phyloP scores from a whole-genome alignment of 768 basidiomycete species.

The Agaricus sinodeliciosus region DNA sequence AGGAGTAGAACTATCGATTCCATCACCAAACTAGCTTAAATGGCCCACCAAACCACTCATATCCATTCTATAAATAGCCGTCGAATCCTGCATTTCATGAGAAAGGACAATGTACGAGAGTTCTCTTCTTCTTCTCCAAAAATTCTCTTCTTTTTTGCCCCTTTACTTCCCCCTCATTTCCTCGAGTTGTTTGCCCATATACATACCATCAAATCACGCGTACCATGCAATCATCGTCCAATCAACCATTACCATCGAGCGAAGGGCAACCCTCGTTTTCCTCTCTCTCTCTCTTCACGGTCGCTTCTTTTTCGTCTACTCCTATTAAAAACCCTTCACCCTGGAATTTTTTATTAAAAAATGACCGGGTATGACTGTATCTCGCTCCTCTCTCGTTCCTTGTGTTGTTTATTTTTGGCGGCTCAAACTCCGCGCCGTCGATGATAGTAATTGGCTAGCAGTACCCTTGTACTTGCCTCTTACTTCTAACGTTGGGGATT shows the following conservation, averaged over 20 bases:
- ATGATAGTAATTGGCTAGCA: too few species aligned
- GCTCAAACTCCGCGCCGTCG: too few species aligned
- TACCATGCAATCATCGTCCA: background rate
- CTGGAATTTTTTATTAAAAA: slow-evolving; percentile 1
- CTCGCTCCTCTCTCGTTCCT: slow-evolving; percentile 3
- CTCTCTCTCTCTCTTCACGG: too few species aligned
- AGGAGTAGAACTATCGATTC: too few species aligned
- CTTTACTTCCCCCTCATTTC: background rate
- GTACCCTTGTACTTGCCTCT: too few species aligned
- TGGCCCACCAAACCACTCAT: background rate
- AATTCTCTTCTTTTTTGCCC: background rate
- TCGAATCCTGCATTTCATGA: background rate
- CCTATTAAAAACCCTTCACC: background rate
- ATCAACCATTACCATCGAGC: background rate
- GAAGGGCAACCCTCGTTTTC: background rate
- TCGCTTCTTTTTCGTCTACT: too few species aligned
- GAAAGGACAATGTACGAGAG: too few species aligned
- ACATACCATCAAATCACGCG: too few species aligned
- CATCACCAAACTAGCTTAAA: too few species aligned
- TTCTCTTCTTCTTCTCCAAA: background rate
- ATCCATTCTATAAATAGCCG: background rate
- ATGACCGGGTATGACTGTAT: slow-evolving; percentile 7
- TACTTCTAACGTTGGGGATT: too few species aligned
- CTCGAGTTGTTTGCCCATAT: background rate
- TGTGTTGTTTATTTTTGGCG: too few species aligned